phyloP scores from a whole-genome alignment of 805 yeast species.

The Blastobotrys robertii region DNA sequence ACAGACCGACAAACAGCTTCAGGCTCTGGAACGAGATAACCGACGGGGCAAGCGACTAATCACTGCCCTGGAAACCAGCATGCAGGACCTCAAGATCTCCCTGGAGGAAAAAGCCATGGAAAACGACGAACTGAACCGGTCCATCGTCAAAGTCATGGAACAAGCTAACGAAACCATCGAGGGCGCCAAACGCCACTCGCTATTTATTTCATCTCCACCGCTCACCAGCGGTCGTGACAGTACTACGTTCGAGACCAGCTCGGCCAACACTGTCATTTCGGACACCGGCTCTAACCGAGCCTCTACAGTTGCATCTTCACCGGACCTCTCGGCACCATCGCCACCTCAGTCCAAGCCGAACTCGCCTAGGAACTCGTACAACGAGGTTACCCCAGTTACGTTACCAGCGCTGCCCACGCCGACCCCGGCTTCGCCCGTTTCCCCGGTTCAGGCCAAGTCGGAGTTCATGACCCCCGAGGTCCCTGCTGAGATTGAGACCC shows the following conservation, averaged over 20 bases:
- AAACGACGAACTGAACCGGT: conserved; percentile 25
- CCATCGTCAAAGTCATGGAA: conserved; percentile 22
- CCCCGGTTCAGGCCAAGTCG: no score
- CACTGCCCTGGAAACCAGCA: conserved; percentile 18
- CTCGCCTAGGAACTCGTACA: no score
- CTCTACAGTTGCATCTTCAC: not conserved
- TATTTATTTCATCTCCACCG: conserved; percentile 9
- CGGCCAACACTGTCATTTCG: not conserved
- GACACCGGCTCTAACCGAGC: not conserved
- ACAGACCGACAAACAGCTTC: conserved; percentile 19
- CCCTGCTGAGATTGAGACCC: no score
- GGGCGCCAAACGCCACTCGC: conserved; percentile 20
- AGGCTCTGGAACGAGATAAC: conserved; percentile 16
- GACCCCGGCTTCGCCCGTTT: no score
- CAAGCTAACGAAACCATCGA: conserved; percentile 21
- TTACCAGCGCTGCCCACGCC: no score
- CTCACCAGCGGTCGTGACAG: conserved; percentile 1
- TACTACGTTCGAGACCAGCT: not conserved
- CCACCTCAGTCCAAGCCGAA: no score
- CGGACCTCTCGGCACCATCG: no score
- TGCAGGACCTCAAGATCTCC: conserved; percentile 26
- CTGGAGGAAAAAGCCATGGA: conserved; percentile 29
- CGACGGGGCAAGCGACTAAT: conserved; percentile 16
- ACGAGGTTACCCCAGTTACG: no score
- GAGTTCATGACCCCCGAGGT: no score